Conservation (phyloP, 345 rosid species). For the Boechera stricta region DNA sequence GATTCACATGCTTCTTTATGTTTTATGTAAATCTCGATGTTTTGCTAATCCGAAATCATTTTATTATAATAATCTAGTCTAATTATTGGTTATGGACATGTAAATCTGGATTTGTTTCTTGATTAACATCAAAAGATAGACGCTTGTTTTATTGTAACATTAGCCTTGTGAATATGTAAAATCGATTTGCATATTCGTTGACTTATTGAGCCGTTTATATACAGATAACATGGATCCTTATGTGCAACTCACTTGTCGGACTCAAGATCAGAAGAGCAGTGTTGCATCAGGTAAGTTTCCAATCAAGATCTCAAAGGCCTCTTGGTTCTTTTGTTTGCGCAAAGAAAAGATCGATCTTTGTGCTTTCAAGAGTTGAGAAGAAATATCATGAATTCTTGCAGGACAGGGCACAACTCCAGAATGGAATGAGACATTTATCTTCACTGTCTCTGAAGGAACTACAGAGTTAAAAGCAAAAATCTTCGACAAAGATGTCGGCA, state of each 20-base stretch:
- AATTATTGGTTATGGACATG: slow-evolving; percentile 16
- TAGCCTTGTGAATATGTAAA: not conserved
- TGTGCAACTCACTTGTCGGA: slow-evolving; percentile 63
- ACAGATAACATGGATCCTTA: slow-evolving; percentile 79
- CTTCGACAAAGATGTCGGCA: slow-evolving; percentile 67
- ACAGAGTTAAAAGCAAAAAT: slow-evolving; percentile 60
- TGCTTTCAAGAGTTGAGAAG: slow-evolving; percentile 18
- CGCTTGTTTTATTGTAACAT: not conserved
- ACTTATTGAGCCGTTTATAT: not conserved
- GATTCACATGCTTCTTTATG: not conserved
- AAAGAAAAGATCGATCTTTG: slow-evolving; percentile 14
- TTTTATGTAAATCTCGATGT: not conserved
- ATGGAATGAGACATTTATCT: slow-evolving; percentile 85
- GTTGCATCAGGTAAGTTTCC: slow-evolving; percentile 62
- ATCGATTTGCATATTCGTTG: slow-evolving; percentile 15
- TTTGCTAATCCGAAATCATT: not conserved
- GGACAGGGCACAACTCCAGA: slow-evolving; percentile 69
- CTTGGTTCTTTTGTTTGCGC: not conserved
- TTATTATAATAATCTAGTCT: not conserved
- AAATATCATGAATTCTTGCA: slow-evolving; percentile 32
- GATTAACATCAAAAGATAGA: not conserved
- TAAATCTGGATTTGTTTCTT: not conserved
- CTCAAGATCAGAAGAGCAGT: slow-evolving; percentile 78
- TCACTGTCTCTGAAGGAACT: slow-evolving; percentile 59
- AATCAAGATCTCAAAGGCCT: slow-evolving; percentile 18